Evolutionary conservation across 805 yeast genomes (phyloP).

Genomic region (Candida chauliodis): DNA sequence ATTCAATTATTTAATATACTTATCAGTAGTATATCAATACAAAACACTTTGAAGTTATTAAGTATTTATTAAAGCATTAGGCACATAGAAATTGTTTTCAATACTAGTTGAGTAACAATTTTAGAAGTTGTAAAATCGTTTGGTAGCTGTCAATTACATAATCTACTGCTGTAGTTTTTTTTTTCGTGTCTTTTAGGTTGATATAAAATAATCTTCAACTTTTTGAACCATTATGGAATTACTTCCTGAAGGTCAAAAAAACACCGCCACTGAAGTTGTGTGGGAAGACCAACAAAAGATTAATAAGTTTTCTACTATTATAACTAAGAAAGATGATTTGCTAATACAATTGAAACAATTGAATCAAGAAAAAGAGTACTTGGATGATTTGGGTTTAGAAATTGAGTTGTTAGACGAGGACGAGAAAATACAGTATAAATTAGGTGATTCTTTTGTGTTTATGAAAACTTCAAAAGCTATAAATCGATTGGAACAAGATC

Average conservation of each 20-base stretch:
- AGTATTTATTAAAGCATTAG: too few relatives aligned
- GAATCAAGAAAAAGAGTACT: conserved; percentile 74
- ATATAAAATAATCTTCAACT: not conserved
- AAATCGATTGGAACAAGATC: conserved; percentile 62
- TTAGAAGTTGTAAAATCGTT: too few relatives aligned
- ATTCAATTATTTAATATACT: too few relatives aligned
- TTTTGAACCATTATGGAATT: conserved; percentile 33
- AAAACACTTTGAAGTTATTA: too few relatives aligned
- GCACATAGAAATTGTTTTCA: too few relatives aligned
- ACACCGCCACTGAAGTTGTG: conserved; percentile 54
- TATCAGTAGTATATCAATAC: too few relatives aligned
- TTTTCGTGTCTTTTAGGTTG: not conserved
- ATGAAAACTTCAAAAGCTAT: conserved; percentile 65
- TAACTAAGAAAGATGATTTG: conserved; percentile 62
- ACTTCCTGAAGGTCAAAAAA: conserved; percentile 54
- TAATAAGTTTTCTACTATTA: conserved; percentile 82
- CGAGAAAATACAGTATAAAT: conserved; percentile 66
- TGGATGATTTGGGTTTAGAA: conserved; percentile 83
- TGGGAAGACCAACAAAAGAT: conserved; percentile 89
- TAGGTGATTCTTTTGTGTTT: conserved; percentile 79
- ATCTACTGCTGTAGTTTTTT: too few relatives aligned
- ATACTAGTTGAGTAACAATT: too few relatives aligned
- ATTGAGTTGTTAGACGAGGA: conserved; percentile 80
- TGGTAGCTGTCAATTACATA: too few relatives aligned
- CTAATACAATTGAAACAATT: conserved; percentile 45